phyloP scores from a whole-genome alignment of 306 rosid genomes.

The Prunus persica region DNA sequence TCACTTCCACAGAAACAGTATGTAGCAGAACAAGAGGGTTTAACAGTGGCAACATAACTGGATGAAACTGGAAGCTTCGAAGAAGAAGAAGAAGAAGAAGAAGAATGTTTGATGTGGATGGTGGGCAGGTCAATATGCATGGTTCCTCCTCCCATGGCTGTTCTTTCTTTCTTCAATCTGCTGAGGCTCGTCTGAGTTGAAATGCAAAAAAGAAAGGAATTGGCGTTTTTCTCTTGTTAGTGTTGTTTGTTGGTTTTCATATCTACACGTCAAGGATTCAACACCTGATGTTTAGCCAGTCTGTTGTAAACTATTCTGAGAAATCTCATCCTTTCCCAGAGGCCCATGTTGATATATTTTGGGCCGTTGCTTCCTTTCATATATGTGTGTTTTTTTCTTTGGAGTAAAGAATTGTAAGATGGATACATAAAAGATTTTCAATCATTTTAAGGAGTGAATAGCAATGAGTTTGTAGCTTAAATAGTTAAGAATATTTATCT shows the following conservation, averaged over 20 bases:
- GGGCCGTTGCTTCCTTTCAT: neutral
- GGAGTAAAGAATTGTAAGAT: no score
- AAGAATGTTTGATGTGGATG: constrained; percentile 18
- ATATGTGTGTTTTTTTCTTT: no score
- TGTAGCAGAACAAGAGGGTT: constrained; percentile 21
- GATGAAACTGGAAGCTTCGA: constrained; percentile 27
- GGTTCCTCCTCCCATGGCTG: constrained; percentile 53
- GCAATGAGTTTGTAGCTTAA: accelerated
- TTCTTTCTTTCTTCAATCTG: neutral
- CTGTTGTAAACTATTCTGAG: neutral
- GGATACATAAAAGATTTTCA: no score
- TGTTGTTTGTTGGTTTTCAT: neutral
- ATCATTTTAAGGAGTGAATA: no score
- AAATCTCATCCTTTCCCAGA: neutral
- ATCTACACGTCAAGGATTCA: neutral
- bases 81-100: constrained; percentile 10
- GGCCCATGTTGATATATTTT: neutral
- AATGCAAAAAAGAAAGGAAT: neutral
- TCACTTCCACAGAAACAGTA: constrained; percentile 20
- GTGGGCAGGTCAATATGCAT: constrained; percentile 15
- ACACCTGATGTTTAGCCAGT: neutral
- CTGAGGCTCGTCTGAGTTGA: neutral
- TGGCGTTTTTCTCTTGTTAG: neutral
- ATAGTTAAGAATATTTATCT: accelerated
- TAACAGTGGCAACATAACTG: neutral